These are phyloP conservation scores for Pugionium dolabratum DNA, from an alignment of 345 rosid genomes.

Conservation along the genomic window DNA sequence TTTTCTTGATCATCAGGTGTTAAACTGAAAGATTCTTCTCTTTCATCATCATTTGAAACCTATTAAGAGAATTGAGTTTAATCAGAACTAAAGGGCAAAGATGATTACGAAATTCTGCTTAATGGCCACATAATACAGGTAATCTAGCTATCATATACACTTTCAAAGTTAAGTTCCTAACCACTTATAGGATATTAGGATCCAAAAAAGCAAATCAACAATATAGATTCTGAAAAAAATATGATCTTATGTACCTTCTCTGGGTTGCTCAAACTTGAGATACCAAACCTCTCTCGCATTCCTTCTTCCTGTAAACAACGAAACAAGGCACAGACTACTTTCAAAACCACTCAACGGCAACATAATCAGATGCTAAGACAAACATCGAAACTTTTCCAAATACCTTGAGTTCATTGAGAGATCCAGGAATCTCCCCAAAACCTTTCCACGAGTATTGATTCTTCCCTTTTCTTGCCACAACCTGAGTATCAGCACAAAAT, in stretches of 20 bases:
- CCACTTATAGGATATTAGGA: background rate
- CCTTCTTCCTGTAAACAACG: conserved; percentile 56
- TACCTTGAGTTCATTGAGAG: conserved; percentile 63
- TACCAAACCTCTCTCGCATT: conserved; percentile 49
- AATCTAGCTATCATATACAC: background rate
- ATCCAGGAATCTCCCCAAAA: conserved; percentile 56
- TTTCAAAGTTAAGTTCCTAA: background rate
- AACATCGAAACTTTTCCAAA: background rate
- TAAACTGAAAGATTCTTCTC: conserved; percentile 39
- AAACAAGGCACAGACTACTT: conserved; percentile 14
- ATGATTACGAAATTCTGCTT: background rate
- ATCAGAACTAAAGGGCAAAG: conserved; percentile 1
- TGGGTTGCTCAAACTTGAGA: conserved; percentile 39
- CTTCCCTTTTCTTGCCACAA: conserved; percentile 72
- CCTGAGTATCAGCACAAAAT: conserved; percentile 39
- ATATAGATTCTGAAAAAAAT: too few relatives aligned
- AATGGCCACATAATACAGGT: background rate
- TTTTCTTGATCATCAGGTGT: conserved; percentile 50
- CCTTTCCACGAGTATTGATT: conserved; percentile 82
- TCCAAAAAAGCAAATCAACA: too few relatives aligned
- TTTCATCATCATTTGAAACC: conserved; percentile 50
- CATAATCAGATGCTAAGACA: background rate
- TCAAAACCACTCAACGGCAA: conserved; percentile 1
- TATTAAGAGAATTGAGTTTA: conserved; percentile 11
- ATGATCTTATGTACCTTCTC: conserved; percentile 38